Evolutionary conservation across 2,329 filamentous ascomycete genomes (phyloP).

Genomic region (Nemania sp.): DNA sequence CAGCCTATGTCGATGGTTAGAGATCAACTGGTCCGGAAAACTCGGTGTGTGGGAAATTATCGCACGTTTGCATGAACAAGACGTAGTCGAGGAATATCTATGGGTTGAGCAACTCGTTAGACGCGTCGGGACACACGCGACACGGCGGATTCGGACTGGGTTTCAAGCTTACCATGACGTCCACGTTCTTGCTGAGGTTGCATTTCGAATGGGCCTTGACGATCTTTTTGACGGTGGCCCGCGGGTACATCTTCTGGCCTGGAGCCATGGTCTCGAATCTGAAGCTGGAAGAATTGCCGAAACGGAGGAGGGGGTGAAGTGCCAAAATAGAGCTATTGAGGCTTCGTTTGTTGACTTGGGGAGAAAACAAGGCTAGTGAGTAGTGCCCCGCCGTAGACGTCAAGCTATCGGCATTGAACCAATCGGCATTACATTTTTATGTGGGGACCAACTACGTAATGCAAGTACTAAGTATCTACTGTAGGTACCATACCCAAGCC

Average conservation of each 20-base stretch:
- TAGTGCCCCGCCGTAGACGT: too few species aligned
- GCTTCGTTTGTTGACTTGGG: too few species aligned
- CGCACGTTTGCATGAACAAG: constrained; percentile 73
- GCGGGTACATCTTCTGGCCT: constrained; percentile 78
- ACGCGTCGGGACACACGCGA: constrained; percentile 37
- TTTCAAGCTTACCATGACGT: constrained; percentile 69
- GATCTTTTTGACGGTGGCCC: constrained; percentile 84
- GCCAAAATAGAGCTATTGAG: too few species aligned
- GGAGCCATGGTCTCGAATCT: constrained; percentile 55
- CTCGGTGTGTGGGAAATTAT: neutral
- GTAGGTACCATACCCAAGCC: neutral
- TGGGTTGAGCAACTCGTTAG: constrained; percentile 22
- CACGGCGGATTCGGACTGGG: constrained; percentile 27
- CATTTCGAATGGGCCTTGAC: constrained; percentile 85
- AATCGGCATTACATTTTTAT: constrained; percentile 19
- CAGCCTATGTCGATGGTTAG: constrained; percentile 54
- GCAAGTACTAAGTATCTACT: neutral
- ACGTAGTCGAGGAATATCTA: constrained; percentile 86
- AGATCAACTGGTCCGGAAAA: neutral
- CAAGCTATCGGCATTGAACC: neutral
- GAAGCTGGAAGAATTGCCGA: neutral
- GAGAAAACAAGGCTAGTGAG: too few species aligned
- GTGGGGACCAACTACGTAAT: neutral
- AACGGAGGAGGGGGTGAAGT: too few species aligned
- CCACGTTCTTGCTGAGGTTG: constrained; percentile 81